Evolutionary conservation across 176 grass and related monocot species (phyloP).

Genomic region (Oropetium thomaeum): DNA sequence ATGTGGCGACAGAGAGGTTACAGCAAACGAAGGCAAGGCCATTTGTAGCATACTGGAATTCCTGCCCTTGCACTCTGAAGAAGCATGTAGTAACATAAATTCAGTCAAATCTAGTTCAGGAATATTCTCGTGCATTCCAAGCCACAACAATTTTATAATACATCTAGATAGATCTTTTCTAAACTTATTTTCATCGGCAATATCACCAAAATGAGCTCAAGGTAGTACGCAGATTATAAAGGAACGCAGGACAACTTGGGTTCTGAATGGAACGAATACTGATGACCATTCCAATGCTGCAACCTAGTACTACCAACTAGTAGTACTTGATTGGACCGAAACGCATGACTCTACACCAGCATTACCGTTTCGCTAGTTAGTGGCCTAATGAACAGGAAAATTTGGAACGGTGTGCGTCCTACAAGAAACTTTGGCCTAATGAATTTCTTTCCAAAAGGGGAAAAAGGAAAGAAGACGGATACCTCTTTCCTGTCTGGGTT

Average conservation of each 20-base stretch:
- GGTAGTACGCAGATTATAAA: not conserved
- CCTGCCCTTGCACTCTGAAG: constrained; percentile 5
- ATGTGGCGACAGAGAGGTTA: not conserved
- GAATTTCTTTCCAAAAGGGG: not conserved
- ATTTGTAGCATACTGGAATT: constrained; percentile 29
- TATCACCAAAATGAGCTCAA: not conserved
- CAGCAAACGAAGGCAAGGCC: constrained; percentile 5
- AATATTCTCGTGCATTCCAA: not conserved
- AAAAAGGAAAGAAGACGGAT: not conserved
- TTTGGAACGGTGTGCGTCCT: not conserved
- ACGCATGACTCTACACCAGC: not conserved
- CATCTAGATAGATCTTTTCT: not conserved
- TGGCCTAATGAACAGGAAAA: not conserved
- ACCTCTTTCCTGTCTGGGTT: not conserved
- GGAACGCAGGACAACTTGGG: not conserved
- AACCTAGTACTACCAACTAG: not conserved
- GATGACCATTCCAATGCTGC: not conserved
- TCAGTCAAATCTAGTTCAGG: not conserved
- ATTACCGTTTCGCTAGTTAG: not conserved
- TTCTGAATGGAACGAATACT: not conserved
- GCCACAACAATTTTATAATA: not conserved
- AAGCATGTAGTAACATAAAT: not conserved
- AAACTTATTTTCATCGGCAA: not conserved
- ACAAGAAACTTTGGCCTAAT: not conserved
- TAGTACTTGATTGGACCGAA: not conserved